Evolutionary conservation across 352 stramenopile species (phyloP).

Genomic region (Phytophthora nicotianae): DNA sequence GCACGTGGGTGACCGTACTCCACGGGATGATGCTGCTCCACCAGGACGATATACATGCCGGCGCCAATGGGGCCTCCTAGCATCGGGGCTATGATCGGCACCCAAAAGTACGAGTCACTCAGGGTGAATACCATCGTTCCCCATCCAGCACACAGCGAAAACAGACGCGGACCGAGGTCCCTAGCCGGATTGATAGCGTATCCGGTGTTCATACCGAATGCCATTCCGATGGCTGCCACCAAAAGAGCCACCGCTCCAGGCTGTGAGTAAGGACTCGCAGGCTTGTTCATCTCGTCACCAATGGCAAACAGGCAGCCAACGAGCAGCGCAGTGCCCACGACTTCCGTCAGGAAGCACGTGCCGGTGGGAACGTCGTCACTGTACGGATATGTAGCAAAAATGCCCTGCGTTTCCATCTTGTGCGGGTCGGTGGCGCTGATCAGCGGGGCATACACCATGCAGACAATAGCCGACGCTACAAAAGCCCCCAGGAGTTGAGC

Average conservation of each 20-base stretch:
- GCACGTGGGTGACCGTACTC: slow-evolving; percentile 24
- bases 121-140: slow-evolving; percentile 43
- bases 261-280: slow-evolving; percentile 45
- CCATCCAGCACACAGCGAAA: slow-evolving; percentile 48
- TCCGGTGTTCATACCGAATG: slow-evolving; percentile 72
- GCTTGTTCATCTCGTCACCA: slow-evolving; percentile 57
- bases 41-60: slow-evolving; percentile 35
- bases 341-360: slow-evolving; percentile 67
- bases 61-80: slow-evolving; percentile 43
- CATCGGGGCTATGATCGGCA: slow-evolving; percentile 49
- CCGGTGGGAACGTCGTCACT: slow-evolving; percentile 40
- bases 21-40: slow-evolving; percentile 43
- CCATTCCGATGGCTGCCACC: slow-evolving; percentile 63
- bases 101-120: slow-evolving; percentile 58
- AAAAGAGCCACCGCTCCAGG: slow-evolving; percentile 53
- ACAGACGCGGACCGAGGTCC: slow-evolving; percentile 52
- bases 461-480: slow-evolving; percentile 41
- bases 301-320: slow-evolving; percentile 62
- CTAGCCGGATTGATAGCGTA: slow-evolving; percentile 71
- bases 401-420: slow-evolving; percentile 40
- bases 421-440: slow-evolving; percentile 49
- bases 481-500: slow-evolving; percentile 54
- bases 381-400: slow-evolving; percentile 63
- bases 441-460: slow-evolving; percentile 51
- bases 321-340: slow-evolving; percentile 62